phyloP scores from a whole-genome alignment of 228 moss, liverwort and hornwort genomes.

The Sphagnum fallax region DNA sequence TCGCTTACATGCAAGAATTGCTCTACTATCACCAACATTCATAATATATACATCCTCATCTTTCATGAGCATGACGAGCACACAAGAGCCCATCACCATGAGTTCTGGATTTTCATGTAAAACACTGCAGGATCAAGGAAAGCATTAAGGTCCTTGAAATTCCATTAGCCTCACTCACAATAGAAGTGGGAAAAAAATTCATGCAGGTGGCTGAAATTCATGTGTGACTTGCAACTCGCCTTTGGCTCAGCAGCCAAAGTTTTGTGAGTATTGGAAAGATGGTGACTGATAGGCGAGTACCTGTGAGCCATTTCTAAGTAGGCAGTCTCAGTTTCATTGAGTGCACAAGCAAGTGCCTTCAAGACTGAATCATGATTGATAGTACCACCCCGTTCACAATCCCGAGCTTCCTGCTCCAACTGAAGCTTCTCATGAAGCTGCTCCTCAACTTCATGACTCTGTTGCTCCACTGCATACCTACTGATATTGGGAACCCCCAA shows the following conservation, averaged over 20 bases:
- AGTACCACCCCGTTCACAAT: slow-evolving; percentile 28
- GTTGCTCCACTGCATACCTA: slow-evolving; percentile 81
- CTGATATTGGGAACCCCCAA: not conserved
- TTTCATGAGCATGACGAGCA: slow-evolving; percentile 52
- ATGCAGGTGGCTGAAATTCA: too few relatives aligned
- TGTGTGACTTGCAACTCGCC: too few relatives aligned
- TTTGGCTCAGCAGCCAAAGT: too few relatives aligned
- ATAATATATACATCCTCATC: slow-evolving; percentile 48
- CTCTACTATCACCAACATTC: slow-evolving; percentile 51
- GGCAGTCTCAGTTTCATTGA: slow-evolving; percentile 86
- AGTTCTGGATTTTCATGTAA: slow-evolving; percentile 33
- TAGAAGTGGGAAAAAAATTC: too few relatives aligned
- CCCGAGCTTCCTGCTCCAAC: slow-evolving; percentile 46
- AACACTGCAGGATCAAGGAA: not conserved
- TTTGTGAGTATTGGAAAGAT: too few relatives aligned
- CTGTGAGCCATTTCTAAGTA: slow-evolving; percentile 98
- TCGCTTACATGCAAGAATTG: slow-evolving; percentile 27
- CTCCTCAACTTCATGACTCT: slow-evolving; percentile 51
- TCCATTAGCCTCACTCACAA: too few relatives aligned
- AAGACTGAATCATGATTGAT: slow-evolving; percentile 74
- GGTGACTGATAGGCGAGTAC: slow-evolving; percentile 4
- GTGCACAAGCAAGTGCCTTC: slow-evolving; percentile 80
- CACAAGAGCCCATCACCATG: slow-evolving; percentile 47
- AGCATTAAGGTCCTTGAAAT: too few relatives aligned
- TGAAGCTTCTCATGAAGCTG: slow-evolving; percentile 48